These are phyloP conservation scores for Polytrichum formosum DNA, from an alignment of 225 moss, liverwort and hornwort species.

Conservation along the genomic window DNA sequence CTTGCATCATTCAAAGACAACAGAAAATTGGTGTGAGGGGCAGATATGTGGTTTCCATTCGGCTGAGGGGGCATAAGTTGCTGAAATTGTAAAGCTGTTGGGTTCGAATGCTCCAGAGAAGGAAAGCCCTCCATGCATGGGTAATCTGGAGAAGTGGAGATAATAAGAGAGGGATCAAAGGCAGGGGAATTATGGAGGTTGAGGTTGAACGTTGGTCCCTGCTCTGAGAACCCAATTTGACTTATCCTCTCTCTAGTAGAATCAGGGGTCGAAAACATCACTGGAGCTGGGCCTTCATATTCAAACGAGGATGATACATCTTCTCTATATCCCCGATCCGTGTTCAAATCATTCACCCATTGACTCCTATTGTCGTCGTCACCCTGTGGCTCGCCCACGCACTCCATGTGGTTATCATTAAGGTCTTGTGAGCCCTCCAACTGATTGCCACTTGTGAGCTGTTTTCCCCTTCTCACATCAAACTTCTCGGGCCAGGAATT, in stretches of 20 bases:
- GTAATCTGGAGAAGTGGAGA: conserved; percentile 39
- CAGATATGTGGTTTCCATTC: conserved; percentile 20
- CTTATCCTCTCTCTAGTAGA: conserved; percentile 51
- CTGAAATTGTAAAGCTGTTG: conserved; percentile 38
- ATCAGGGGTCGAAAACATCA: conserved; percentile 47
- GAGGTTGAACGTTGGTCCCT: conserved; percentile 65
- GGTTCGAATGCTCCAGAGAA: conserved; percentile 39
- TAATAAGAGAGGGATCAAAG: conserved; percentile 80
- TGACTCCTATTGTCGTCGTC: conserved; percentile 37
- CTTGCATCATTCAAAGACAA: conserved; percentile 32
- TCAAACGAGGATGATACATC: conserved; percentile 33
- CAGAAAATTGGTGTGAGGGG: conserved; percentile 29
- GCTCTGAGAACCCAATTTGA: conserved; percentile 59
- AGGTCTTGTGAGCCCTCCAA: conserved; percentile 18
- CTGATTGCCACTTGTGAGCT: conserved; percentile 21
- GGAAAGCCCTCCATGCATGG: conserved; percentile 50
- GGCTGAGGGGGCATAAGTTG: conserved; percentile 30
- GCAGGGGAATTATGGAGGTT: conserved; percentile 52
- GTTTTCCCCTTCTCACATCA: conserved; percentile 28
- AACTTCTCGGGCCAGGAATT: conserved; percentile 31
- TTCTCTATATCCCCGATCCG: conserved; percentile 27
- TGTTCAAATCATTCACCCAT: conserved; percentile 47
- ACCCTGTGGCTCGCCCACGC: conserved; percentile 22
- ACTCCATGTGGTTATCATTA: conserved; percentile 20
- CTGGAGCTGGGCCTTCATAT: conserved; percentile 40